phyloP scores from a whole-genome alignment of 73 alveolate species.

The Paraurostyla sp. region DNA sequence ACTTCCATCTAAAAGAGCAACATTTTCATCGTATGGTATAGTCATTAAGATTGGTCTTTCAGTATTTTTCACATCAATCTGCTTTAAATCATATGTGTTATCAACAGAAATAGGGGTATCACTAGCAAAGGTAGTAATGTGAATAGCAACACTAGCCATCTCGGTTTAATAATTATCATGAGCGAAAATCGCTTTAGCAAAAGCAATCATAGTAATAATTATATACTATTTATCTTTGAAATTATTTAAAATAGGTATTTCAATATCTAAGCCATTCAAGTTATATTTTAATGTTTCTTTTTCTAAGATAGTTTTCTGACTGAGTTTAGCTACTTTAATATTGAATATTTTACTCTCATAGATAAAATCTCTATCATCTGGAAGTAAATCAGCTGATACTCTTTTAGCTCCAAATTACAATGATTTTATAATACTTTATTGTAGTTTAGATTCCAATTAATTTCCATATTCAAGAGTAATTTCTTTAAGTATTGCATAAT shows the following conservation, averaged over 20 bases:
- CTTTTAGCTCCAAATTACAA: conserved; percentile 12
- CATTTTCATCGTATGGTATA: not conserved
- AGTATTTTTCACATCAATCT: not conserved
- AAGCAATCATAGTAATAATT: too few species aligned
- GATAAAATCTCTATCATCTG: not conserved
- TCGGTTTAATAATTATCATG: too few species aligned
- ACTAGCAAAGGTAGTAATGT: too few species aligned
- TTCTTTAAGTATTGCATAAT: not conserved
- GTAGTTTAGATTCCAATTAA: not conserved
- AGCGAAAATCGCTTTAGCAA: too few species aligned
- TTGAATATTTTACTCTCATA: not conserved
- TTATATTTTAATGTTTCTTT: too few species aligned
- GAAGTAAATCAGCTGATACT: not conserved
- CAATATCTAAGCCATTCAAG: too few species aligned
- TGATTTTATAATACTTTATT: not conserved
- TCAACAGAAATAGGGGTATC: too few species aligned
- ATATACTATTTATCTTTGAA: too few species aligned
- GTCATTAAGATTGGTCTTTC: not conserved
- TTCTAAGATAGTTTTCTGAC: not conserved
- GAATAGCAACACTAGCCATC: too few species aligned
- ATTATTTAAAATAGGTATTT: too few species aligned
- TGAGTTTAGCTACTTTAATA: not conserved
- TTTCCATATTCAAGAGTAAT: not conserved
- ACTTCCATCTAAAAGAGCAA: not conserved
- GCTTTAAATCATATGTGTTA: too few species aligned